These are phyloP conservation scores for Platanthera guangdongensis DNA, from an alignment of 106 monocot species.

Conservation along the genomic window DNA sequence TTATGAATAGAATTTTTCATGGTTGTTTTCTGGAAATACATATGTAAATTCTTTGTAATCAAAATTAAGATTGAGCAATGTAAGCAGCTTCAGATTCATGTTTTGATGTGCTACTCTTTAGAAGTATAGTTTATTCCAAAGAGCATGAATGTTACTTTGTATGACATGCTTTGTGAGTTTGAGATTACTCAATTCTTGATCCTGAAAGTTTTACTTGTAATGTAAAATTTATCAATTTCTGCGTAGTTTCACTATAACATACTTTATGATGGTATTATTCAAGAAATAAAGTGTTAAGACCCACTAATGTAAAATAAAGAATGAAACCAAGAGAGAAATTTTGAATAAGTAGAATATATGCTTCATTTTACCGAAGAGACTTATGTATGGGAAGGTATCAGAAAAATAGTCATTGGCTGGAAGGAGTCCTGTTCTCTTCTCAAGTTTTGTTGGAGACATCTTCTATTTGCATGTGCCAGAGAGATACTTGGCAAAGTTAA, in stretches of 20 bases:
- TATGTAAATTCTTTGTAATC: background rate
- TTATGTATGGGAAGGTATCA: no score
- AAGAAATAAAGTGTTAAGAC: conserved; percentile 1
- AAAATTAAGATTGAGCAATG: background rate
- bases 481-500: no score
- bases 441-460: no score
- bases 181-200: background rate
- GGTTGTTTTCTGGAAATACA: background rate
- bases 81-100: background rate
- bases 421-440: no score
- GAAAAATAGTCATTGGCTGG: no score
- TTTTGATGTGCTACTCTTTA: background rate
- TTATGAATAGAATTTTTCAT: background rate
- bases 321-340: no score
- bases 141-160: background rate
- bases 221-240: background rate
- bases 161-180: background rate
- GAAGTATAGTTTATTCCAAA: background rate
- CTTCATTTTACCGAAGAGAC: no score
- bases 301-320: background rate
- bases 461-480: no score
- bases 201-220: background rate
- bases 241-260: background rate
- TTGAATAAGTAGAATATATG: no score
- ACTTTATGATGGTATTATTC: background rate